Conservation (phyloP, 2,329 filamentous ascomycete species). For the Bimuria novae-zelandiae region DNA sequence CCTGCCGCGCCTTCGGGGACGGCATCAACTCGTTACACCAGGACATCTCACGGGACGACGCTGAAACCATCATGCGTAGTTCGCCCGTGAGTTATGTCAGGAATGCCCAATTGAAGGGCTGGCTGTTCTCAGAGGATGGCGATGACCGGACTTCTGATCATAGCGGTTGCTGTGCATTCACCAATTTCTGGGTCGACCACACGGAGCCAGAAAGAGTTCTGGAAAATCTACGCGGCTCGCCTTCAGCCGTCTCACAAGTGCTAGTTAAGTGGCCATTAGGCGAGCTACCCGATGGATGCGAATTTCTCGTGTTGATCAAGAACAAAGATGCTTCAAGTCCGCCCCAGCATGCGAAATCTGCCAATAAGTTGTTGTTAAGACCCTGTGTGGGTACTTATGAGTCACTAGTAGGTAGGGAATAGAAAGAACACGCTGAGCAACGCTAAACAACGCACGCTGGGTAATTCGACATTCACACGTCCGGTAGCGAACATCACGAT, state of each 20-base stretch:
- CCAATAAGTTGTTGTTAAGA: no score
- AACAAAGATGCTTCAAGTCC: no score
- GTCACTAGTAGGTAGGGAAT: no score
- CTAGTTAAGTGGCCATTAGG: constrained; percentile 42
- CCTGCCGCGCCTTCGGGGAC: not conserved
- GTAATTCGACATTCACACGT: no score
- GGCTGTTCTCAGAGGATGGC: constrained; percentile 39
- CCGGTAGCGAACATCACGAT: no score
- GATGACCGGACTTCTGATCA: no score
- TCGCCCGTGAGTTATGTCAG: constrained; percentile 48
- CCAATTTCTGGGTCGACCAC: constrained; percentile 48
- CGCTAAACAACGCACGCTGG: no score
- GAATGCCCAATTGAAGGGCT: constrained; percentile 45
- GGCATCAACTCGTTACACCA: constrained; percentile 11
- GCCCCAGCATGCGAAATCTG: no score
- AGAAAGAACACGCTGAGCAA: no score
- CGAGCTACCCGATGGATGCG: constrained; percentile 39
- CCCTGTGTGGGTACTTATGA: no score
- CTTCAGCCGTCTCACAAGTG: no score
- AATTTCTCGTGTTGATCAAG: constrained; percentile 27
- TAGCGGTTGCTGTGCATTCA: constrained; percentile 31
- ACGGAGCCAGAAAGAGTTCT: constrained; percentile 40
- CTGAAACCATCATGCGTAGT: constrained; percentile 38
- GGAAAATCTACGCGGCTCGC: constrained; percentile 25
- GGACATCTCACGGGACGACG: constrained; percentile 36